Evolutionary conservation across 164 flowering plant genomes (phyloP), one percentile per base, ranked within the genome.

Genomic region (Aristolochia contorta): DNA sequence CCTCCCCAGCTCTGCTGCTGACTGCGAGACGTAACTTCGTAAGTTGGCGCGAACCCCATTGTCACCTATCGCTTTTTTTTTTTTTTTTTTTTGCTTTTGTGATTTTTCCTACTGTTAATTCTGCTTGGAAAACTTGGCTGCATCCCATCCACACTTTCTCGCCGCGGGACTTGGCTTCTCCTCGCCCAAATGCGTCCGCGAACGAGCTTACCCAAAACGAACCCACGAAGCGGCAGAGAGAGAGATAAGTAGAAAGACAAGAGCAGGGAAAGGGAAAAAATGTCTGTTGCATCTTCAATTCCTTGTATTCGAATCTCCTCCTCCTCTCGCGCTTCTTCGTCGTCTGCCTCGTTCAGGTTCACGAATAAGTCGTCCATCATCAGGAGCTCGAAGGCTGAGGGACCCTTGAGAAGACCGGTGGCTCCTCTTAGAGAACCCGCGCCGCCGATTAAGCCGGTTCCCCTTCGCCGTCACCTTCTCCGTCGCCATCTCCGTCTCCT

Each of bases 341-440:
- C 78, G 5, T 64, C 79, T 43, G 64, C 75, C 56, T 48, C 59
- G 15, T 73, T 74, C 58, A 63, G 76, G 45, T 24, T 68, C 22
- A 21, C 25, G 23, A 14, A 16, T 20, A 84, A 72, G 69, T 68
- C 75, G 25, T 63, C 64, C 50, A 62, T 73, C 37, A 56, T 91
- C 13, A 70, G 86, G 71, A 70, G 77, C 69, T 84, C 97, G 24
- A 91, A 87, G 24, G 73, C 96, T 23, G 97, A 91, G 10, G 97
- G 96, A 0, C 97, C 94, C n/a, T 48, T 84, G 16, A 69, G 94
- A 64, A 80, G 94, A 80, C 94, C 94, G 6, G 72, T 70, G 20
- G 78, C 86, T 25, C 82, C 84, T 61, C 45, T 86, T 32, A 72
- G 75, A 22, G 63, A 76, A 37, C 49, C 89, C 83, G 0, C 43